Conservation (phyloP, 208 protist species). For the Kentomonas sorsogonicus region DNA sequence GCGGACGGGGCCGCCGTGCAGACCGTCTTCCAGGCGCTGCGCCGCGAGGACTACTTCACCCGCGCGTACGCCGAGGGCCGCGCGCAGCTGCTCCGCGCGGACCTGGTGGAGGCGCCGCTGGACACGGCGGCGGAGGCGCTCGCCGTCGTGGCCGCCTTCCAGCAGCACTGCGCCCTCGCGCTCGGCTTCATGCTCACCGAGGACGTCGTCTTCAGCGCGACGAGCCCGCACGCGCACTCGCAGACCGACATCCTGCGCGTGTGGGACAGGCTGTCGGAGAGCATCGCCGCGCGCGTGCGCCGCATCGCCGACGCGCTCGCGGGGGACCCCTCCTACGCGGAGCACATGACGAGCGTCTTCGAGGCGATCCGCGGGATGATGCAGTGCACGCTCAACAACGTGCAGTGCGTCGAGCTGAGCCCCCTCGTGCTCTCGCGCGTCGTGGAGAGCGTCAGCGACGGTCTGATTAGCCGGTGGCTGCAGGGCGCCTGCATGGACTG, state of each 20-base stretch:
- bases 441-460: conserved; percentile 71
- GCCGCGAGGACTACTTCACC: conserved; percentile 63
- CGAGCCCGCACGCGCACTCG: conserved; percentile 76
- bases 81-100: conserved; percentile 56
- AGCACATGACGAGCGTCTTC: conserved; percentile 56
- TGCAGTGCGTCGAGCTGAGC: conserved; percentile 65
- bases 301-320: conserved; percentile 43
- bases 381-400: conserved; percentile 48
- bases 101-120: conserved; percentile 49
- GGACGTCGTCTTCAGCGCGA: conserved; percentile 75
- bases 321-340: conserved; percentile 44
- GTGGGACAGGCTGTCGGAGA: conserved; percentile 63
- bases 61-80: conserved; percentile 72
- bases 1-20: conserved; percentile 72
- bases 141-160: conserved; percentile 45
- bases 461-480: conserved; percentile 74
- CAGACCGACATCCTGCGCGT: conserved; percentile 61
- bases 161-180: conserved; percentile 51
- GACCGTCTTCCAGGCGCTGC: conserved; percentile 71
- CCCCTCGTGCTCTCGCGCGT: conserved; percentile 64
- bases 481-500: conserved; percentile 66
- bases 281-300: conserved; percentile 41
- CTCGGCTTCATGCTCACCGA: conserved; percentile 85
- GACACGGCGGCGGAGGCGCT: neutral
- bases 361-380: conserved; percentile 52